Conservation (phyloP, 2,329 filamentous ascomycete species). For the Calonectria pseudoturangicola region DNA sequence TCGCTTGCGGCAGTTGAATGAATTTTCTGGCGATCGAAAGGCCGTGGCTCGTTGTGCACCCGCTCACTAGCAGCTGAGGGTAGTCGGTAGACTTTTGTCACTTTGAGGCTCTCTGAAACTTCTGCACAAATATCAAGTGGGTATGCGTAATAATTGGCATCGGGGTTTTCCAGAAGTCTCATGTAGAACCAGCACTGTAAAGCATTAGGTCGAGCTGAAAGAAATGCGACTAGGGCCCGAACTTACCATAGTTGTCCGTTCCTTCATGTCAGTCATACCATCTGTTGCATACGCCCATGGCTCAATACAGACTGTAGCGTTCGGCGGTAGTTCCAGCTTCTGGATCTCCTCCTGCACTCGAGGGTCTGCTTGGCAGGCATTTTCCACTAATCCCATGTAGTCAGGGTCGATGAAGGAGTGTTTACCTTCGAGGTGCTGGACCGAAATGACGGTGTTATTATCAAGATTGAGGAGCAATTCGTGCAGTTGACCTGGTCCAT, state of each 20-base stretch:
- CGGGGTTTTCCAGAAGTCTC: constrained; percentile 61
- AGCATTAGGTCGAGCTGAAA: not conserved
- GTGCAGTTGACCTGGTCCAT: constrained; percentile 50
- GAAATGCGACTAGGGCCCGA: not conserved
- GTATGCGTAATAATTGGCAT: constrained; percentile 74
- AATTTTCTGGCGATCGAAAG: constrained; percentile 65
- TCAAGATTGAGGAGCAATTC: constrained; percentile 58
- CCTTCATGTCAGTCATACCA: constrained; percentile 69
- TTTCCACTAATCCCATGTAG: constrained; percentile 69
- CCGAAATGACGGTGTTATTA: constrained; percentile 40
- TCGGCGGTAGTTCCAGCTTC: constrained; percentile 63
- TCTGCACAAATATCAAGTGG: constrained; percentile 71
- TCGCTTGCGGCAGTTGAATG: constrained; percentile 65
- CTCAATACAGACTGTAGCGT: constrained; percentile 17
- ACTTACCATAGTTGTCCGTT: constrained; percentile 69
- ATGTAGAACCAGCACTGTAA: constrained; percentile 54
- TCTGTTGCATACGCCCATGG: constrained; percentile 70
- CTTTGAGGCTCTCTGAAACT: constrained; percentile 66
- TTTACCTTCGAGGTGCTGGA: constrained; percentile 61
- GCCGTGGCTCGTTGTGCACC: constrained; percentile 55
- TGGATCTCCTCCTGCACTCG: constrained; percentile 65
- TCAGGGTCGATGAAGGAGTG: constrained; percentile 68
- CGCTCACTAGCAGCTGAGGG: constrained; percentile 59
- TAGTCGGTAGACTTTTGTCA: constrained; percentile 68
- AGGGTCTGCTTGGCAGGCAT: constrained; percentile 65